Base-by-base conservation (phyloP, 192 early-diverging fungal species). In the Thoreauomyces humboldtii region DNA sequence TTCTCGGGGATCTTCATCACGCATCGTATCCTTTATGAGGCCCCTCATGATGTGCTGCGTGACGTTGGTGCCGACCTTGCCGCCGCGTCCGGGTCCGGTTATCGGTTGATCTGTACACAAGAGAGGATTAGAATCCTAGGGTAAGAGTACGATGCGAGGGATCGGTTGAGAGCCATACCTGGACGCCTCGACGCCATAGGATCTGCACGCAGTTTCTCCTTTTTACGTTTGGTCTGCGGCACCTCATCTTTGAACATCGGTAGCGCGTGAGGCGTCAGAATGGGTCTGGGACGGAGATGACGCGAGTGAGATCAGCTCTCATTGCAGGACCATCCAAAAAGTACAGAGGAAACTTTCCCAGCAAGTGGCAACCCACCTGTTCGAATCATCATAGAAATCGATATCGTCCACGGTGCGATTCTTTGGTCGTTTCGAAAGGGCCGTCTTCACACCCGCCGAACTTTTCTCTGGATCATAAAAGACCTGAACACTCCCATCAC, bases 1-100 rank as follows among this genome's bases (percentile, higher is more conserved):
- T 48, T 90, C 94, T 46, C 96, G 77, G 11, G 96, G 96, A 77
- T 98, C 96, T 60, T 94, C 92, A 58, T 92, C 90, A 46, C 87
- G 80, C 44, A 73, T 74, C 12, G 65, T 67, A 46, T 77, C 69
- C 63, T 76, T 81, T 29, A 72, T 70, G 1, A 77, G 14, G 4
- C 27, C 45, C 57, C 89, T 92, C 78, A 98, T 88, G 17, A 95
- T 87, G 60, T 91, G 89, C 70, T 96, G 90, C 0, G 89, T 89
- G 33, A 84, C 62, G 62, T 85, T 95, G 32, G 81, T 85, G 47
- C 91, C 93, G n/a, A 95, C 85, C 46, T 82, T 86, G 35, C 94
- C 94, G 25, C 93, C 92, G 41, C 77, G 75, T 4, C 94, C 94
- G 55, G 88, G 93, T 0, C 92, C 92, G 34, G 73, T 72, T 22